These are phyloP conservation scores for Pelargonium myrrhifolium DNA, from an alignment of 441 rosid species.

Conservation along the genomic window DNA sequence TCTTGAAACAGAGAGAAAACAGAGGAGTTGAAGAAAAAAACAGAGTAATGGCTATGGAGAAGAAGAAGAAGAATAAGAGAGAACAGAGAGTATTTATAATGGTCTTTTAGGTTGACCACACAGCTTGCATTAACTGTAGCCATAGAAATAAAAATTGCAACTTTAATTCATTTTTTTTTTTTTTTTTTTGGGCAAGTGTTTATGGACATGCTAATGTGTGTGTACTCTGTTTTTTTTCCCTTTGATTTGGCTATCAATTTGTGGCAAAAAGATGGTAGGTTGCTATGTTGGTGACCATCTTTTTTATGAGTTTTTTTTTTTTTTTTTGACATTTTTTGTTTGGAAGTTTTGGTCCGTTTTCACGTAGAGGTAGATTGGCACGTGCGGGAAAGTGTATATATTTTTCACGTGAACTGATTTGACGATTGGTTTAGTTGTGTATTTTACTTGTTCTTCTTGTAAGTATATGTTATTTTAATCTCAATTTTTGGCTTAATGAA, in stretches of 20 bases:
- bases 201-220: slow-evolving; percentile 2
- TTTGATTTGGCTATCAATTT: slow-evolving; percentile 8
- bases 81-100: slow-evolving; percentile 38
- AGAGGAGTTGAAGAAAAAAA: slow-evolving; percentile 13
- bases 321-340: too few relatives aligned
- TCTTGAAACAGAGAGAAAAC: slow-evolving; percentile 8
- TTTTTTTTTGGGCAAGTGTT: slow-evolving; percentile 4
- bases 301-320: too few relatives aligned
- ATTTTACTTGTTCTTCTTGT: too few relatives aligned
- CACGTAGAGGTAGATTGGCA: too few relatives aligned
- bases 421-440: too few relatives aligned
- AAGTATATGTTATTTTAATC: too few relatives aligned
- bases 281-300: slow-evolving; percentile 40
- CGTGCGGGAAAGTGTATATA: too few relatives aligned
- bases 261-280: slow-evolving; percentile 18
- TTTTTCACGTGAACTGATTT: too few relatives aligned
- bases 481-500: too few relatives aligned
- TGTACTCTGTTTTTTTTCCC: neutral
- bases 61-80: slow-evolving; percentile 14
- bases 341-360: slow-evolving; percentile 7
- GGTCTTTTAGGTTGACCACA: slow-evolving; percentile 38
- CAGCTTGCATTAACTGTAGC: slow-evolving; percentile 36
- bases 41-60: slow-evolving; percentile 11
- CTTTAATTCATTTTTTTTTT: neutral
- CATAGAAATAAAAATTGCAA: slow-evolving; percentile 22